Base-by-base conservation (phyloP, 176 grass and related monocot genomes). In the Saccharum officinarum region DNA sequence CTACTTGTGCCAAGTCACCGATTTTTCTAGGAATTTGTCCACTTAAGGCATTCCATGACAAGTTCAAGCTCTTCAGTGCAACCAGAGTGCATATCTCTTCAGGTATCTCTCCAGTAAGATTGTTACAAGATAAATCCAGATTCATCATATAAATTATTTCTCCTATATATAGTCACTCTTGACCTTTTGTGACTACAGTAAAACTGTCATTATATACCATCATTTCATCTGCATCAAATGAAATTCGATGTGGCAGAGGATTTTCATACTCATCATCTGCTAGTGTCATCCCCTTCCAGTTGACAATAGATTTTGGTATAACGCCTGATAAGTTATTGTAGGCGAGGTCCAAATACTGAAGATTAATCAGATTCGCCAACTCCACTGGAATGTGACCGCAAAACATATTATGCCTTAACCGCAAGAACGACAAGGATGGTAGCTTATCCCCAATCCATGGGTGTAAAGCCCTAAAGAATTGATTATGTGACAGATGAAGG, bases 271-370 rank as follows among this genome's bases (percentile, higher is more conserved):
- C 6, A 12, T 30, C 1, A 22, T 31, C 23, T 30, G 44, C 5
- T 34, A 71, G 0, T 55, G 1, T 17, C 83, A 85, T 85, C 2
- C 63, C 54, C 0, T 0, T 64, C 13, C 63, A 77, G 13, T 49
- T 80, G 25, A 47, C 17, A 17, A 89, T 13, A 18, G 41, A 86
- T 8, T 26, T 41, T 0, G 92, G 92, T 40, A 94, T 80, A 12
- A 5, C 68, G 6, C 88, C 92, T 66, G 75, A 75, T 4, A 92
- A 22, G 73, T 80, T 79, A 47, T 92, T 94, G 4, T 77, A n/a
- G n/a, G 85, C 84, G 0, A 91, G 14, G 30, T 91, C 89, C 37
- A 91, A 40, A 26, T 28, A 87, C 13, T 37, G 67, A 87, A 83
- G 84, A 22, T 52, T 7, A 14, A 18, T 26, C 11, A 82, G 44